Evolutionary conservation across 306 rosid genomes (phyloP), one percentile per base, ranked within the genome.

Genomic region (Quercus cerris): DNA sequence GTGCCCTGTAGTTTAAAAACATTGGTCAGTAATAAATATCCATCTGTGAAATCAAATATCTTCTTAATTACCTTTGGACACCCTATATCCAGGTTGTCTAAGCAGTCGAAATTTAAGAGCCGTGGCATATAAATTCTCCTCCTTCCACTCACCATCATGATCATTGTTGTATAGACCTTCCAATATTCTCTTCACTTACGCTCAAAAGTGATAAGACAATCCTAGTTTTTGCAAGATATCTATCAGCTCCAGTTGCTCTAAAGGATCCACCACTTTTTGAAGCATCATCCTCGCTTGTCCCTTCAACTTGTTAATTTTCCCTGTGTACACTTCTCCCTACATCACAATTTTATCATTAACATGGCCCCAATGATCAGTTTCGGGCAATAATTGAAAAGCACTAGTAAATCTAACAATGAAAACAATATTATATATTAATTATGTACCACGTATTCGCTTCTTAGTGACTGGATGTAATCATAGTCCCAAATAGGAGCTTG

Each of bases 81-180:
- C 56, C 15, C 19, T 19, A 44, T 31, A 70, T 19, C 85, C 78
- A 9, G 6, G 57, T 52, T 73, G 76, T 41, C 71, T 66, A 12
- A 77, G 28, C 8, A 82, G 62, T 72, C 78, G 55, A 71, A 68
- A 73, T 23, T 74, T 67, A 68, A 83, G 86, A 7, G 86, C 33
- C 12, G 70, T 18, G 13, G 62, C 38, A 51, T 69, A 41, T 30
- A 83, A 17, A 61, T 70, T 81, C 4, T 76, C 38, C 38, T 31
- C n/a, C 30, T 44, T 25, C 49, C 70, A 27, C 56, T 58, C 22
- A 33, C 8, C 63, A 33, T 0, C 31, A 31, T 2, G 3, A 3
- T 17, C 18, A 2, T 17, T 56, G 3, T 55, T 2, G 15, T 70
- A 71, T 38, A 64, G 23, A 5, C 1, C 38, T 25, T 75, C 13